Base-by-base conservation (phyloP, 208 protist species). In the Kentomonas sorsogonicus region DNA sequence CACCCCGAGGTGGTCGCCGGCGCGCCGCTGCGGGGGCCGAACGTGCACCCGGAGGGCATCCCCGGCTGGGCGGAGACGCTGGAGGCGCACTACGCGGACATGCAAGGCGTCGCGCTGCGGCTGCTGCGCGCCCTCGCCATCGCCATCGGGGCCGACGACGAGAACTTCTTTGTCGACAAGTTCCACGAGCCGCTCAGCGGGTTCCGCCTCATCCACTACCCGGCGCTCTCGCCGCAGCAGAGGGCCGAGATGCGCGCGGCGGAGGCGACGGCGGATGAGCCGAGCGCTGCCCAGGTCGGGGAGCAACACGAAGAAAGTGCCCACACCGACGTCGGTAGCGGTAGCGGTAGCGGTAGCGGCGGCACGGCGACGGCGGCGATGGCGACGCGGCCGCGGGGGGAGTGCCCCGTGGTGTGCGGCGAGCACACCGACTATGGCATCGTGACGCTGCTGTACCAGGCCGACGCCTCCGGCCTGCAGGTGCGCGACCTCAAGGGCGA, bases 391-490 rank as follows among this genome's bases (percentile, higher is more conserved):
- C 60, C 73, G 23, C 46, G 69, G 0, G 67, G 74, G 45, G 67
- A 84, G 60, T 64, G 66, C 50, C 62, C 69, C 1, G 54, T 78
- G 22, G 78, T 81, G 34, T 77, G 71, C 39, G 86, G 86, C 9
- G 75, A 63, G 41, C 86, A 93, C 70, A 84, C 74, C 23, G 86
- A 93, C 67, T 93, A 93, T 57, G 86, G 86, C 45, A 75, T 86
- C 52, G 68, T 93, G 34, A 93, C 86, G 40, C 60, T 89, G 45
- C 71, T 93, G 38, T 88, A 86, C 59, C 86, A 93, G 61, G 82
- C 88, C 56, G 52, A 41, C 2, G 50, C 34, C 25, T 74, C 70
- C 11, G 82, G 82, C 20, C 63, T 90, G 40, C 74, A 86, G 68
- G 78, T 89, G 60, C 65, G 77, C 45, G 72, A 75, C 48, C 50